These are phyloP conservation scores for Leucogyrophana mollusca DNA, from an alignment of 768 basidiomycete genomes.

Conservation along the genomic window DNA sequence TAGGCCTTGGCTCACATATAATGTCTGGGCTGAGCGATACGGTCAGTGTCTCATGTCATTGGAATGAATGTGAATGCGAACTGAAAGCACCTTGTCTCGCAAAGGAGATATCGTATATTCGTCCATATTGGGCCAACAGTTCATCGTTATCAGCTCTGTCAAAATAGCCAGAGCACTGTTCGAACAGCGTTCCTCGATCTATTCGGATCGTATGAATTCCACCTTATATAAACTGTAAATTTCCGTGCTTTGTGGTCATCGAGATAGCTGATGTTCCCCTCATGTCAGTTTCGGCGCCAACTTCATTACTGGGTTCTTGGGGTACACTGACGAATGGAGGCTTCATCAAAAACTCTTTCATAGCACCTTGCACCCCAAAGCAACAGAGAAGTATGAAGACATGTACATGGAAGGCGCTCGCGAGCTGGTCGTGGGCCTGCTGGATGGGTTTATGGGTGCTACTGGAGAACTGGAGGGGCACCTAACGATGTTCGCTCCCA, in stretches of 20 bases:
- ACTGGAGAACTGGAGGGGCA: neutral
- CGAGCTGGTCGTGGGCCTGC: slow-evolving; percentile 1
- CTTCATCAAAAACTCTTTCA: slow-evolving; percentile 14
- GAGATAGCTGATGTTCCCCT: neutral
- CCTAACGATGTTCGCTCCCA: neutral
- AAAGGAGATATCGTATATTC: slow-evolving; percentile 10
- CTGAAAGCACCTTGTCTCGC: no score
- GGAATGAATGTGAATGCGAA: no score
- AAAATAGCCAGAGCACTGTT: slow-evolving; percentile 8
- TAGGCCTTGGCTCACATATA: no score
- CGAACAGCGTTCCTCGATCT: no score
- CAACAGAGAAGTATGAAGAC: neutral
- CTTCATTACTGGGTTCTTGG: no score
- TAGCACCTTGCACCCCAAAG: slow-evolving; percentile 4
- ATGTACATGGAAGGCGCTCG: slow-evolving; percentile 1
- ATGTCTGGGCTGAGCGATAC: no score
- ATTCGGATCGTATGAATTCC: slow-evolving; percentile 10
- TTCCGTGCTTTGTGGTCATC: neutral
- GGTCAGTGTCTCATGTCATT: no score
- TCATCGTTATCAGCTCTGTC: slow-evolving; percentile 9
- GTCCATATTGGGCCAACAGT: slow-evolving; percentile 6
- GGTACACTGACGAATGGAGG: no score
- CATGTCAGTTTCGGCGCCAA: slow-evolving; percentile 9
- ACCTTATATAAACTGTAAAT: slow-evolving; percentile 9
- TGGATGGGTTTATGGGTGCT: slow-evolving; percentile 9